Evolutionary conservation across 306 rosid genomes (phyloP), one percentile per base, ranked within the genome.

Genomic region (Comarum palustre): DNA sequence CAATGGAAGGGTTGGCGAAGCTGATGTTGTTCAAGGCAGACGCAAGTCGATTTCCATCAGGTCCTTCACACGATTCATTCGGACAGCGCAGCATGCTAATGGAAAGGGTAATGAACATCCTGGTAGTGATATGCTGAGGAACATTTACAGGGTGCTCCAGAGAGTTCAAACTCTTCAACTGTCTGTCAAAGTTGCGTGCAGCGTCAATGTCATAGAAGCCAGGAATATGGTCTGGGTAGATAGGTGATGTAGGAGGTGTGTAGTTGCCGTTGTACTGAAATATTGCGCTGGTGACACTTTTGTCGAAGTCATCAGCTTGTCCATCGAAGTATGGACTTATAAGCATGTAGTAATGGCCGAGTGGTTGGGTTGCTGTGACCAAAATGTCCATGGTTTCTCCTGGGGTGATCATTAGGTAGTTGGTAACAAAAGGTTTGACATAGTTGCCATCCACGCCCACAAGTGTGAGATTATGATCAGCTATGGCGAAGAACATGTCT

Each of bases 11-110:
- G 29, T 17, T 8, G 16, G 70, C 76, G 57, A 86, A 88, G 22
- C 85, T 86, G 62, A 80, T 75, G 81, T 86, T 88, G 83, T 78
- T 86, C 74, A 88, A 47, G 64, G 78, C 77, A 3, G 90, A 52
- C 34, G 90, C 77, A 0, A 86, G 60, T 66, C 87, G 73, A 7
- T 81, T 82, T 36, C 80, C 83, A 57, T 66, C 78, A 27, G 85
- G 86, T 45, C 87, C 93, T 10, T 8, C 76, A 48, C 93, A 86
- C 1, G 82, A 61, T 27, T 36, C 72, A 27, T 68, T 73, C 7
- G 62, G 71, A 71, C 90, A 86, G 4, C 38, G 69, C 22, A 82
- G 12, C 8, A 81, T 58, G 69, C 84, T 68, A 4, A 86, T n/a
- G 8, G 90, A 82, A 55, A 86, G 8, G 0, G 90, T 68, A 6